Conservation (phyloP, 2,329 filamentous ascomycete genomes). For the Cordyceps tenuipes region DNA sequence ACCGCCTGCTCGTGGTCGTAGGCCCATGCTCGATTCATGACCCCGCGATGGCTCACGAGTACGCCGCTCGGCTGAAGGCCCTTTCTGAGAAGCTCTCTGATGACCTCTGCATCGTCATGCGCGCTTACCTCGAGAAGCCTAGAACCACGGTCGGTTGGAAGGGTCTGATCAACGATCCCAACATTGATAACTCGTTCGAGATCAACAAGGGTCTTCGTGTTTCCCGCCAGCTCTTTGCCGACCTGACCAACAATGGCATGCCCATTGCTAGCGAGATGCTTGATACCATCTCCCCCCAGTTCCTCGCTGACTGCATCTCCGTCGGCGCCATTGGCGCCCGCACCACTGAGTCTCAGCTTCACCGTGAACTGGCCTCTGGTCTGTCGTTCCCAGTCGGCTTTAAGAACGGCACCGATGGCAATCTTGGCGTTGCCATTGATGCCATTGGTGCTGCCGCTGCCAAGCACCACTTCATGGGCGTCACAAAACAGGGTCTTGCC, state of each 20-base stretch:
- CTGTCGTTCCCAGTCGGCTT: slow-evolving; percentile 97
- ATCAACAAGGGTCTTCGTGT: slow-evolving; percentile 97
- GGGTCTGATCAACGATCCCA: slow-evolving; percentile 96
- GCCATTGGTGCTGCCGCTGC: slow-evolving; percentile 80
- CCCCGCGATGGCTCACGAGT: slow-evolving; percentile 78
- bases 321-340: slow-evolving; percentile 92
- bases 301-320: slow-evolving; percentile 90
- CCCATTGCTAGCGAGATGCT: slow-evolving; percentile 98
- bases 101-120: slow-evolving; percentile 92
- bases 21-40: slow-evolving; percentile 98
- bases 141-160: slow-evolving; percentile 99
- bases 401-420: slow-evolving; percentile 98
- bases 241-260: slow-evolving; percentile 79
- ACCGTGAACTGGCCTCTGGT: slow-evolving; percentile 90
- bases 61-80: slow-evolving; percentile 68
- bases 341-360: slow-evolving; percentile 93
- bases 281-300: slow-evolving; percentile 97
- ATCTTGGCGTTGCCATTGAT: slow-evolving; percentile 84
- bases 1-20: slow-evolving; percentile 87
- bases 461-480: slow-evolving; percentile 96
- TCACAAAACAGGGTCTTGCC: slow-evolving; percentile 93
- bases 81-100: slow-evolving; percentile 71
- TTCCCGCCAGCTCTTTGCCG: slow-evolving; percentile 86
- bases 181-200: slow-evolving; percentile 93
- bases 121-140: slow-evolving; percentile 97